These are phyloP conservation scores for Tetrapisispora namnaoensis DNA, from an alignment of 805 yeast genomes.

Conservation along the genomic window DNA sequence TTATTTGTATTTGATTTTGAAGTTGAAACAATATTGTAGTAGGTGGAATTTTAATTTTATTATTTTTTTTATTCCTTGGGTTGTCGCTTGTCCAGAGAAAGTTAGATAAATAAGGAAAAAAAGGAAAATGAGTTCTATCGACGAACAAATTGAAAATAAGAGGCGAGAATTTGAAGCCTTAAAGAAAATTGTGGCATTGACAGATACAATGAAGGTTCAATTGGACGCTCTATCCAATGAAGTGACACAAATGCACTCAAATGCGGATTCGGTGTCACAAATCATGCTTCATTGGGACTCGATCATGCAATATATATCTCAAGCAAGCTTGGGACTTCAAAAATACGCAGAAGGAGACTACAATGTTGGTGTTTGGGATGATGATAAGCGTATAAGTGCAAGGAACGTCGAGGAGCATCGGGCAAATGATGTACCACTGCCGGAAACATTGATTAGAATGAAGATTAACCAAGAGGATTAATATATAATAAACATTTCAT, in stretches of 20 bases:
- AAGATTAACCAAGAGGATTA: slow-evolving; percentile 30
- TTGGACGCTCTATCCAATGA: slow-evolving; percentile 19
- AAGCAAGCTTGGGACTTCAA: slow-evolving; percentile 24
- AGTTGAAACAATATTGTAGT: no score
- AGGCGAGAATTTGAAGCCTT: slow-evolving; percentile 20
- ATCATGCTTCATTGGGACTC: slow-evolving; percentile 27
- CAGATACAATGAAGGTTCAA: slow-evolving; percentile 21
- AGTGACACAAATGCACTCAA: slow-evolving; percentile 18
- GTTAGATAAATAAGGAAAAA: neutral
- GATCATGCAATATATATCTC: slow-evolving; percentile 24
- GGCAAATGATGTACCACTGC: slow-evolving; percentile 37
- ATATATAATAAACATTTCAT: no score
- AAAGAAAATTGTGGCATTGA: slow-evolving; percentile 18
- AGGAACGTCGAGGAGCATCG: neutral
- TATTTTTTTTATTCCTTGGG: no score
- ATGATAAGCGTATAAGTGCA: slow-evolving; percentile 28
- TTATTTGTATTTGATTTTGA: no score
- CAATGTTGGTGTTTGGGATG: slow-evolving; percentile 23
- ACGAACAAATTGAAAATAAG: slow-evolving; percentile 14
- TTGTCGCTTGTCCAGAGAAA: no score
- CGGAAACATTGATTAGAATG: slow-evolving; percentile 58
- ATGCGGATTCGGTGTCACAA: slow-evolving; percentile 19
- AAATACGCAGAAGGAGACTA: slow-evolving; percentile 27
- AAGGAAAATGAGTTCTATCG: neutral
- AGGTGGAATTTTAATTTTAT: no score